These are phyloP conservation scores for Cetraspora pellucida DNA, from an alignment of 192 early-diverging fungal genomes.

Conservation along the genomic window DNA sequence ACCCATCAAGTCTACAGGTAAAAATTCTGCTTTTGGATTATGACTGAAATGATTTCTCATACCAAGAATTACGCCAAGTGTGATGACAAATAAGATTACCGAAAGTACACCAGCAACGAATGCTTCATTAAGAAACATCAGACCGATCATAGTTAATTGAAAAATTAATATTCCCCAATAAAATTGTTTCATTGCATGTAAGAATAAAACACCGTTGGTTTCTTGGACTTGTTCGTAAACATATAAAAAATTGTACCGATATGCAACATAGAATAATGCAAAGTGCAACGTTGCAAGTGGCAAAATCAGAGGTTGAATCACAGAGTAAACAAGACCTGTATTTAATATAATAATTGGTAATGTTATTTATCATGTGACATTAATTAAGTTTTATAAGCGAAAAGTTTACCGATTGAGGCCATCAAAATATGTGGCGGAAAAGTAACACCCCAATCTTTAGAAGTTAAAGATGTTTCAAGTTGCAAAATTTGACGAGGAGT, in stretches of 20 bases:
- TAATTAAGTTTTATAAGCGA: too few relatives aligned
- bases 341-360: neutral
- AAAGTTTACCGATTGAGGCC: constrained; percentile 44
- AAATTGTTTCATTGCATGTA: constrained; percentile 61
- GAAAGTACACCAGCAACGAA: constrained; percentile 39
- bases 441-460: constrained; percentile 60
- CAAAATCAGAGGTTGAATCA: constrained; percentile 79
- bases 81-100: constrained; percentile 2
- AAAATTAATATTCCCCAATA: constrained; percentile 72
- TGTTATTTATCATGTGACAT: neutral
- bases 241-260: constrained; percentile 81
- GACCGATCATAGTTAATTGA: constrained; percentile 69
- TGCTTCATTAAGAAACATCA: constrained; percentile 66
- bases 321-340: constrained; percentile 77
- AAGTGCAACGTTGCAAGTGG: constrained; percentile 79
- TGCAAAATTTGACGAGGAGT: constrained; percentile 71
- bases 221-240: constrained; percentile 63
- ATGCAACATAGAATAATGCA: constrained; percentile 71
- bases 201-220: constrained; percentile 68
- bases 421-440: constrained; percentile 72
- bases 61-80: neutral
- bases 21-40: constrained; percentile 29
- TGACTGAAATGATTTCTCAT: neutral
- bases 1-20: constrained; percentile 24
- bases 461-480: constrained; percentile 52